Evolutionary conservation across 2,329 filamentous ascomycete genomes (phyloP), one percentile per base, ranked within the genome.

Genomic region (Pseudonectria buxi): DNA sequence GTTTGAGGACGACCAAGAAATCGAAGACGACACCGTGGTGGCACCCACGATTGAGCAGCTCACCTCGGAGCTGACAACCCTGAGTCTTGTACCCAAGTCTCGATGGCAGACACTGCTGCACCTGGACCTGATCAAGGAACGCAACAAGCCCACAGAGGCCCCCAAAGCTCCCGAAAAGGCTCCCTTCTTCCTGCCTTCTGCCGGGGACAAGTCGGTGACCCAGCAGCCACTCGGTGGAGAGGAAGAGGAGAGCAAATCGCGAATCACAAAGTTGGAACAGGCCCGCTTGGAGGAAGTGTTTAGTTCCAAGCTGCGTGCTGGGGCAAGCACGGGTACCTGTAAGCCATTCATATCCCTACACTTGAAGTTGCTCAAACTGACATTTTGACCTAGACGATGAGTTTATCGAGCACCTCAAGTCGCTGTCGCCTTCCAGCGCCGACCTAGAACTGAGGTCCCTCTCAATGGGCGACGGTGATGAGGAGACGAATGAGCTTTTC

Each of bases 61-160:
- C 24, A 85, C 79, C 56, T 64, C 78, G 4, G 81, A 89, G 40
- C 82, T 98, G 64, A 82, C 89, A 56, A 95, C 89, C 1, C 71
- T 98, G 37, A 94, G 86, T 59, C 63, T 96, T 33, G 82, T 96
- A 4, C 94, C 92, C 10, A 88, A 85, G 59, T 87, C 84, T 43
- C 78, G 84, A 51, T 98, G 92, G 92, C 90, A 96, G 61, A 95
- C 88, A 1, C 70, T 98, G 11, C 70, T 98, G 18, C 86, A 98
- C 58, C 73, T 98, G 3, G 92, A 98, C 55, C 67, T 88, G 16
- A 95, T 98, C 57, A 85, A 89, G 64, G 78, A 88, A 61, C 84
- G 92, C 42, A 98, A 98, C 64, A 94, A 92, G 62, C 92, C 94
- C 1, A 89, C 80, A 46, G 88, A 95, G 59, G 78, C 89, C 0